Base-by-base conservation (phyloP, 345 rosid species). In the Camelina neglecta region DNA sequence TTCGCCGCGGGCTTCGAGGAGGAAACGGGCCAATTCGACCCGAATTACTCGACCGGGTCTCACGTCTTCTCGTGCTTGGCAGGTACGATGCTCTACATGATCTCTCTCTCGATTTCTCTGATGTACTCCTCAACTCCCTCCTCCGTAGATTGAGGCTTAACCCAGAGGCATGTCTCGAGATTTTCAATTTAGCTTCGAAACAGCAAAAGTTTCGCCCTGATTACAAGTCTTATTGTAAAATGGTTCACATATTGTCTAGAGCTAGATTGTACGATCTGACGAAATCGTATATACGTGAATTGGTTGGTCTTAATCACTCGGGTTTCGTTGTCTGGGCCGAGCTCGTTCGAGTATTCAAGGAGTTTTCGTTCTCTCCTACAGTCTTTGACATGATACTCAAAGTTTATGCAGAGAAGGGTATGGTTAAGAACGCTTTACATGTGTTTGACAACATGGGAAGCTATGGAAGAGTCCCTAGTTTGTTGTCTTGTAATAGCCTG, bases 401-500 rank as follows among this genome's bases (percentile, higher is more conserved):
- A 72, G 76, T 82, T n/a, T 93, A 76, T 80, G 87, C 87, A 3
- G 83, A 87, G 75, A 88, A 81, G 42, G 86, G 88, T 39, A 70
- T 86, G 94, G 8, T 72, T 20, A 84, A 74, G 89, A 78, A 83
- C 72, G 98, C 97, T 39, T 81, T 93, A 66, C 81, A 90, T 21
- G 97, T 91, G 82, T 93, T 93, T 76, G 98, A 93, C 79, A 88
- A 93, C 75, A 91, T 93, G 90, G 84, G 86, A 5, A 83, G 79
- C 24, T 64, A 41, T 49, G 88, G 90, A 26, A 76, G 88, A 10
- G 51, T 81, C 12, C 97, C 98, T 1, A 91, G 93, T 70, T 79
- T 86, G 77, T 61, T 85, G 31, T 88, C 96, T 57, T 91, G 96
- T 72, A 91, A 91, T 73, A 80, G 87, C 57, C 75, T 93, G 81